Conservation (phyloP, 345 rosid species). For the Lenwebbia sp. region DNA sequence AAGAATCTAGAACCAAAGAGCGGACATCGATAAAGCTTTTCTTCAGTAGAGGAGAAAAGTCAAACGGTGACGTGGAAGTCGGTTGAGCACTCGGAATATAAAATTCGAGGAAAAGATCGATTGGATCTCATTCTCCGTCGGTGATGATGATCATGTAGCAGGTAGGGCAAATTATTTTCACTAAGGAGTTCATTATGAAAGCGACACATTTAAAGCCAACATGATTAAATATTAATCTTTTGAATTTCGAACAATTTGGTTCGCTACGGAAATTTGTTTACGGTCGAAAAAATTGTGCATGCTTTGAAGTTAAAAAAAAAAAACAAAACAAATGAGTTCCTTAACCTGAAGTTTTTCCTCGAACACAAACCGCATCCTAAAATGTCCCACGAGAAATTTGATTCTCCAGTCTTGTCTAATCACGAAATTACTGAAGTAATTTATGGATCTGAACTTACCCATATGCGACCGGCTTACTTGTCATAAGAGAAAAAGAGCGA, state of each 20-base stretch:
- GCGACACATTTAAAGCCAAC: background rate
- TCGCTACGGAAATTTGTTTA: no score
- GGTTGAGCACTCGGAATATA: background rate
- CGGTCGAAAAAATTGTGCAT: background rate
- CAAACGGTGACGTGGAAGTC: background rate
- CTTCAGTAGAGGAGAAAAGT: background rate
- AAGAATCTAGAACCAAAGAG: background rate
- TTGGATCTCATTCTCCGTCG: background rate
- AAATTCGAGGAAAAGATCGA: background rate
- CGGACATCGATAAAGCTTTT: background rate
- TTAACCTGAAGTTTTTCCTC: accelerated
- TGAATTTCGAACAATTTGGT: background rate
- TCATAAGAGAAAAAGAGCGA: accelerated
- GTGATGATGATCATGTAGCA: background rate
- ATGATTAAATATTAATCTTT: background rate
- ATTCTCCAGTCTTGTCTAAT: accelerated
- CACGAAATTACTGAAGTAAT: background rate
- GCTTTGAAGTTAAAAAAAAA: accelerated
- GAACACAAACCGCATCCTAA: accelerated
- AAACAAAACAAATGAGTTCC: background rate
- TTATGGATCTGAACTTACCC: accelerated
- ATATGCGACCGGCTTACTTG: accelerated
- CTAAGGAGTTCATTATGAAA: background rate
- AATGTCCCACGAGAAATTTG: background rate
- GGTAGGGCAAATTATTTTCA: background rate